Evolutionary conservation across 164 flowering plant genomes (phyloP).

Genomic region (Kingdonia uniflora): DNA sequence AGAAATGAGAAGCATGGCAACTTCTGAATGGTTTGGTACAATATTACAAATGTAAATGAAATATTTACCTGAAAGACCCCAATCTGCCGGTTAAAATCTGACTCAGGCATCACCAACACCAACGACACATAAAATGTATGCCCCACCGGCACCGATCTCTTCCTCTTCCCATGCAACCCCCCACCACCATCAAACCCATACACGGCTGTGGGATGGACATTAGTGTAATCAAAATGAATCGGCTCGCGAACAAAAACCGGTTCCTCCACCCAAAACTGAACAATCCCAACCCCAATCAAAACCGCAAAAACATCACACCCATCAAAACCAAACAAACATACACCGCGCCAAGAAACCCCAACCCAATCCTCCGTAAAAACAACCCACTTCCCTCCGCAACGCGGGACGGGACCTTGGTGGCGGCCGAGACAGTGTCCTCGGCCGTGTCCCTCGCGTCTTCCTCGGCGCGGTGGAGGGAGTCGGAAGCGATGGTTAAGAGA

Average conservation of each 20-base stretch:
- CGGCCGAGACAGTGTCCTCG: no score
- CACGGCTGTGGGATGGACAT: constrained; percentile 41
- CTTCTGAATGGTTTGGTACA: not conserved
- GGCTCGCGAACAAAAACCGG: constrained; percentile 39
- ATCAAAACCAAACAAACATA: constrained; percentile 33
- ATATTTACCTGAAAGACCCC: constrained; percentile 75
- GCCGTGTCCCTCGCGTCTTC: no score
- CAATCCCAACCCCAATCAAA: constrained; percentile 44
- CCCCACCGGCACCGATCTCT: constrained; percentile 44
- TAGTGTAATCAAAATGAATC: constrained; percentile 58
- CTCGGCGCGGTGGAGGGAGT: no score
- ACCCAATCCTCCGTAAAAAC: constrained; percentile 27
- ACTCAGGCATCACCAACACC: constrained; percentile 67
- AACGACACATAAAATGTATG: constrained; percentile 52
- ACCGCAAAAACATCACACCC: constrained; percentile 30
- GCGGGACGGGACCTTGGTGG: constrained; percentile 6
- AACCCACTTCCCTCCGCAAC: constrained; percentile 16
- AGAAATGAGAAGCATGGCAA: not conserved
- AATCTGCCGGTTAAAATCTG: constrained; percentile 50
- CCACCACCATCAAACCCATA: constrained; percentile 16
- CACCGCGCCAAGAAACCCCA: constrained; percentile 41
- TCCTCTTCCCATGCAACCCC: constrained; percentile 4
- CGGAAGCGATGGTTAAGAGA: no score
- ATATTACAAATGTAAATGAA: not conserved
- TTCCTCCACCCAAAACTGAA: constrained; percentile 50